A percentile compares a stretch with the other conserved stretches of the same genome.
Conservation (phyloP, 2,329 filamentous ascomycete genomes). For the Xylariaceae sp. region DNA sequence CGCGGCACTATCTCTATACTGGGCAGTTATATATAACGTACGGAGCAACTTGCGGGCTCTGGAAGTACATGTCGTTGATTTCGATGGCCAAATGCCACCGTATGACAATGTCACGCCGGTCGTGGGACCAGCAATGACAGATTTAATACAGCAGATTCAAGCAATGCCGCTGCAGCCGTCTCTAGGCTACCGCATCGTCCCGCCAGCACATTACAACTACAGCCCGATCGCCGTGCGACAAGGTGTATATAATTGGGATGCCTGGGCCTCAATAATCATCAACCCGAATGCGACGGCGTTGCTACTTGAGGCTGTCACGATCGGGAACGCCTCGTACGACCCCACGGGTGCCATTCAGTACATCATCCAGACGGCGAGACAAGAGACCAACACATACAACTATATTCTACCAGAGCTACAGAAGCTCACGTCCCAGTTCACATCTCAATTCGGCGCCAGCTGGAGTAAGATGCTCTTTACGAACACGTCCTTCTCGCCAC, state of each 20-base stretch:
- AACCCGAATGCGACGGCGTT: conserved; percentile 67
- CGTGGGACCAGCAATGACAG: conserved; percentile 61
- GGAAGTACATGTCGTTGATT: conserved; percentile 66
- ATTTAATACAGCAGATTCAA: conserved; percentile 52
- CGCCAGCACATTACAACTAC: conserved; percentile 59
- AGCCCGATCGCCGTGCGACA: conserved; percentile 63
- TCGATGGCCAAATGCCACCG: conserved; percentile 62
- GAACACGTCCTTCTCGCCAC: conserved; percentile 45
- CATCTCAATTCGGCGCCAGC: conserved; percentile 53
- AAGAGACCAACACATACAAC: conserved; percentile 59
- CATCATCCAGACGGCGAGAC: conserved; percentile 61
- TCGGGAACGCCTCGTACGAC: conserved; percentile 64
- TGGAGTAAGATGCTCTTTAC: conserved; percentile 51
- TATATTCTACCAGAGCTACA: conserved; percentile 61
- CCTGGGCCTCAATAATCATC: conserved; percentile 67
- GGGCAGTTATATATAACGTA: conserved; percentile 62
- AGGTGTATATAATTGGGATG: conserved; percentile 63
- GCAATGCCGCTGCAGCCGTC: conserved; percentile 45
- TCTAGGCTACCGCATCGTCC: conserved; percentile 58
- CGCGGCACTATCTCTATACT: conserved; percentile 64
- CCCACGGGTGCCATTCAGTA: conserved; percentile 64
- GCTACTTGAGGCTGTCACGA: conserved; percentile 59
- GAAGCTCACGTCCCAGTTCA: conserved; percentile 54
- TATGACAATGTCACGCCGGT: conserved; percentile 57
- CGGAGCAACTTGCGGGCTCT: conserved; percentile 56